phyloP scores from a whole-genome alignment of 306 rosid genomes.

The Medicago ruthenica region DNA sequence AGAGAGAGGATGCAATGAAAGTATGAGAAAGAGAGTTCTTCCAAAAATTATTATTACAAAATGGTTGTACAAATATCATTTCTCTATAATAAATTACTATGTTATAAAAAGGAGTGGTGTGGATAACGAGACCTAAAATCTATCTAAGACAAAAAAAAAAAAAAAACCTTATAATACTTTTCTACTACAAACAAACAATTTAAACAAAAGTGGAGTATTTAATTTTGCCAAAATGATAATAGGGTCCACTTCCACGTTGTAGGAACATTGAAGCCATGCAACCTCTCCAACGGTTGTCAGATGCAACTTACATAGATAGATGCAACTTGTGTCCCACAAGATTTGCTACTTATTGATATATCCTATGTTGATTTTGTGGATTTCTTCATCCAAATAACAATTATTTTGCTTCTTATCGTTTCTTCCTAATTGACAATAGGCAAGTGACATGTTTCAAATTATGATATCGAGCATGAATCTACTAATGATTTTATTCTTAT shows the following conservation, averaged over 20 bases:
- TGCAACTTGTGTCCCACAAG: conserved; percentile 56
- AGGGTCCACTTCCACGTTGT: neutral
- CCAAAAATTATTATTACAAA: too few relatives aligned
- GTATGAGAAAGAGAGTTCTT: too few relatives aligned
- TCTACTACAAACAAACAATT: too few relatives aligned
- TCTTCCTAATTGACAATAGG: neutral
- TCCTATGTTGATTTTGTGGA: conserved; percentile 52
- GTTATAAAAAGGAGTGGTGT: too few relatives aligned
- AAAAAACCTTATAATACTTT: too few relatives aligned
- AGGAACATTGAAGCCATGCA: neutral
- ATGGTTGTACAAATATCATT: too few relatives aligned
- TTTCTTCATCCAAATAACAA: conserved; percentile 24
- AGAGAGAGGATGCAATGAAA: too few relatives aligned
- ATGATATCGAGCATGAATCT: conserved; percentile 24
- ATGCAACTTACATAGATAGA: conserved; percentile 32
- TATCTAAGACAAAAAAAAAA: too few relatives aligned
- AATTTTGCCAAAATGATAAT: neutral
- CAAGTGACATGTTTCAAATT: conserved; percentile 40
- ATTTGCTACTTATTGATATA: conserved; percentile 21
- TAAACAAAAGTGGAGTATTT: too few relatives aligned
- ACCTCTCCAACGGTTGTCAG: neutral
- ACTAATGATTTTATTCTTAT: conserved; percentile 45
- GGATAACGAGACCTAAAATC: too few relatives aligned
- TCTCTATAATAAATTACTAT: too few relatives aligned
- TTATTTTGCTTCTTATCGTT: conserved; percentile 38